These are phyloP conservation scores for Verticillium longisporum DNA, from an alignment of 2,329 filamentous ascomycete species.

Conservation along the genomic window DNA sequence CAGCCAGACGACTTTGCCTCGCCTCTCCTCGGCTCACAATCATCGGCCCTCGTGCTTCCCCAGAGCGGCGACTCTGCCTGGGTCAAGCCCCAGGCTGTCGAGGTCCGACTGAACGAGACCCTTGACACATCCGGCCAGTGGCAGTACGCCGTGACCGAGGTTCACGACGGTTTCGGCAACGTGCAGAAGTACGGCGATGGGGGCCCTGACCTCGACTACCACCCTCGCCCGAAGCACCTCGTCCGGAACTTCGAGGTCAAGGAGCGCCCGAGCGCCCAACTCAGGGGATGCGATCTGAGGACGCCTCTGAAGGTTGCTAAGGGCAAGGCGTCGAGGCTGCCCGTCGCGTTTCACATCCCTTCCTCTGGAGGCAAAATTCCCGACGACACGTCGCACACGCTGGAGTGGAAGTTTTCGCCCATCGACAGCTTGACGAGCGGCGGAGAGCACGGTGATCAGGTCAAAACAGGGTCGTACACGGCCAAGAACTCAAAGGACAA, in stretches of 20 bases:
- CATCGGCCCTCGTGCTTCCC: conserved; percentile 49
- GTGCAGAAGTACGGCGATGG: conserved; percentile 64
- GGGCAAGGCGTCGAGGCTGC: conserved; percentile 60
- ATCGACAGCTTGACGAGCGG: conserved; percentile 61
- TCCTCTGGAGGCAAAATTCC: conserved; percentile 38
- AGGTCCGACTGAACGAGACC: conserved; percentile 84
- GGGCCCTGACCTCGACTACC: conserved; percentile 62
- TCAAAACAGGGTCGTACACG: conserved; percentile 49
- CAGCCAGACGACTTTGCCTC: conserved; percentile 83
- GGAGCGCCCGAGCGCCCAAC: conserved; percentile 69
- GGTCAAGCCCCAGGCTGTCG: conserved; percentile 69
- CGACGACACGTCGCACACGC: conserved; percentile 59
- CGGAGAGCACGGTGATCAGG: conserved; percentile 60
- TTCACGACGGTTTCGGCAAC: conserved; percentile 87
- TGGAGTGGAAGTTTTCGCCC: conserved; percentile 79
- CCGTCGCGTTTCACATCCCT: conserved; percentile 61
- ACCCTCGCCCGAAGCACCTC: conserved; percentile 53
- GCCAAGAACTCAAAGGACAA: conserved; percentile 57
- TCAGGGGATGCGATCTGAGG: conserved; percentile 71
- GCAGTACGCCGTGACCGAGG: conserved; percentile 87
- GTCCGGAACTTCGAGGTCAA: conserved; percentile 78
- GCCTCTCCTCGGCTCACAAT: conserved; percentile 59
- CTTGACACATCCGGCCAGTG: conserved; percentile 73
- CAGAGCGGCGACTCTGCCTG: conserved; percentile 67
- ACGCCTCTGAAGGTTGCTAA: conserved; percentile 79